Percentiles rank a stretch among this genome's conserved stretches.
Evolutionary conservation across 2,329 filamentous ascomycete species (phyloP).

Genomic region (Rutstroemia sp.): DNA sequence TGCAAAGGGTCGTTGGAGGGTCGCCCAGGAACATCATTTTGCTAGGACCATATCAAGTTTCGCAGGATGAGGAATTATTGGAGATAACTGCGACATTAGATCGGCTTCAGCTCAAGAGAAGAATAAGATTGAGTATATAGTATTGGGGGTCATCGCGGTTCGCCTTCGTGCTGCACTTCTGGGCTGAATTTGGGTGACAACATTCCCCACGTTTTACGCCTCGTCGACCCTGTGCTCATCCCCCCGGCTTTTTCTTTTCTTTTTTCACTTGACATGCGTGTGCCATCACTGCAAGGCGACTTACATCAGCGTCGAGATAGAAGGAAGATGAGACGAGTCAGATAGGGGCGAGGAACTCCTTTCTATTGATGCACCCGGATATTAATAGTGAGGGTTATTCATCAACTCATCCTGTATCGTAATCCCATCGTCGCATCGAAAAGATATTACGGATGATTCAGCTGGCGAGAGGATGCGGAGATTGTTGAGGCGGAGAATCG

Average conservation of each 20-base stretch:
- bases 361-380: not conserved
- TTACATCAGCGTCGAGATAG: not conserved
- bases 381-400: too few species aligned
- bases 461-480: not conserved
- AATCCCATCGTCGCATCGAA: too few species aligned
- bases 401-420: too few species aligned
- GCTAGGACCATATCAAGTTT: too few species aligned
- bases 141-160: too few species aligned
- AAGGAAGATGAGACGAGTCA: not conserved
- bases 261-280: not conserved
- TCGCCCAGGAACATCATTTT: not conserved
- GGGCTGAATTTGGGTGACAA: not conserved
- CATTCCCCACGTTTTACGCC: not conserved
- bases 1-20: not conserved
- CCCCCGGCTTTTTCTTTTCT: not conserved
- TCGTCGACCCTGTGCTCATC: not conserved
- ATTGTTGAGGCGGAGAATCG: not conserved
- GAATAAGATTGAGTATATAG: too few species aligned
- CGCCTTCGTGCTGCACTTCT: not conserved
- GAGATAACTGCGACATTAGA: not conserved
- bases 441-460: not conserved
- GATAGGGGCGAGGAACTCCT: not conserved
- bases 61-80: too few species aligned
- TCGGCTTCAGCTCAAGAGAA: too few species aligned
- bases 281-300: not conserved